A percentile compares a stretch with the other conserved stretches of the same genome.
phyloP scores from a whole-genome alignment of 1,284 basidiomycete species.

The Moniliophthora roreri region DNA sequence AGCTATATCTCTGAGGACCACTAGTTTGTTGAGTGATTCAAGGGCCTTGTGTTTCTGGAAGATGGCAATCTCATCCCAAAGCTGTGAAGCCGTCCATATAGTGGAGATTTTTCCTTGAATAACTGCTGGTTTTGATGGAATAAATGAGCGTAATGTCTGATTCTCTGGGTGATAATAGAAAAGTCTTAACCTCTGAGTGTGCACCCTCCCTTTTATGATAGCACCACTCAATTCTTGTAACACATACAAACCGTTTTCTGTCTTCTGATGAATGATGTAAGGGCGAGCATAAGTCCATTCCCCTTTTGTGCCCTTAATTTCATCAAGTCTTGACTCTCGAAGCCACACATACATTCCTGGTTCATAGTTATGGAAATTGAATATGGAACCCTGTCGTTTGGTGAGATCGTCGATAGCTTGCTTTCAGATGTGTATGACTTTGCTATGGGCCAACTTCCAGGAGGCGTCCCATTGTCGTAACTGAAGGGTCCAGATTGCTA shows the following conservation, averaged over 20 bases:
- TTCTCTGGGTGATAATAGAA: background rate
- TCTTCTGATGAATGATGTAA: background rate
- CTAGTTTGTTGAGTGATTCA: too few species aligned
- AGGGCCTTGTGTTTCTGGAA: too few species aligned
- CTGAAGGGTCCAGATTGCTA: constrained; percentile 7
- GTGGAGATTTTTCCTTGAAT: background rate
- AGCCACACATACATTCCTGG: background rate
- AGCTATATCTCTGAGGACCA: too few species aligned
- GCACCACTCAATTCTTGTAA: background rate
- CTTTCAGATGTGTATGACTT: background rate
- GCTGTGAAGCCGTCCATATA: background rate
- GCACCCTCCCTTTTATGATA: background rate
- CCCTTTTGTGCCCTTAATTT: background rate
- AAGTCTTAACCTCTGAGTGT: background rate
- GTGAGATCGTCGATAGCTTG: background rate
- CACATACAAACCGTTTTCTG: background rate
- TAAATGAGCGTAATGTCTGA: background rate
- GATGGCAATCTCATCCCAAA: background rate
- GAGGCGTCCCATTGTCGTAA: constrained; percentile 1
- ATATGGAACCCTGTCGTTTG: background rate
- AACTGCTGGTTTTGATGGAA: background rate
- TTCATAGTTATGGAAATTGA: background rate
- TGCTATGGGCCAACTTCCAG: background rate
- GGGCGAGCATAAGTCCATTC: background rate
- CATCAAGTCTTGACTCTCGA: background rate